Percentiles rank a stretch among this genome's conserved stretches.
Evolutionary conservation across 768 basidiomycete species (phyloP).

Genomic region (Sarcomyxa edulis): DNA sequence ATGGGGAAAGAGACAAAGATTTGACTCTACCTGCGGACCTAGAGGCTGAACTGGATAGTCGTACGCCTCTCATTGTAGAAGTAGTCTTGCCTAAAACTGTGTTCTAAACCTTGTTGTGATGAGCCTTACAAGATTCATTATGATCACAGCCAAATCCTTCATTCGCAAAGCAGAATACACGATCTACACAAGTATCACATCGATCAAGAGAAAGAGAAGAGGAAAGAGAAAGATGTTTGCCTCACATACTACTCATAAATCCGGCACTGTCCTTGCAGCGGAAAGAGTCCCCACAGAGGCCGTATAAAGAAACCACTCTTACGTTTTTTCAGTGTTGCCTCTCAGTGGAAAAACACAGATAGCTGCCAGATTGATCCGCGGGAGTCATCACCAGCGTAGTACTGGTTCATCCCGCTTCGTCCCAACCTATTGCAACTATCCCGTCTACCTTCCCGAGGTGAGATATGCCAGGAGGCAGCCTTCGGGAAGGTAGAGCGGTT

Average conservation of each 20-base stretch:
- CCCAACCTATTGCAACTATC: constrained; percentile 2
- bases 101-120: no score
- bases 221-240: constrained; percentile 43
- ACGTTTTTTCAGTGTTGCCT: constrained; percentile 32
- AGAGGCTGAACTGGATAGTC: constrained; percentile 12
- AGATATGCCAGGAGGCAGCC: constrained; percentile 2
- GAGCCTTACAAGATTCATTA: no score
- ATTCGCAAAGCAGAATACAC: no score
- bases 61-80: constrained; percentile 11
- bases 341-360: constrained; percentile 7
- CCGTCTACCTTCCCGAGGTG: background rate
- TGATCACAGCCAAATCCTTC: no score
- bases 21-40: constrained; percentile 11
- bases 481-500: constrained; percentile 1
- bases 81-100: no score
- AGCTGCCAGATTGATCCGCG: constrained; percentile 7
- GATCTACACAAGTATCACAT: no score
- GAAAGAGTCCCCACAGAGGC: constrained; percentile 83
- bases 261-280: constrained; percentile 73
- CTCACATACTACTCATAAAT: constrained; percentile 78
- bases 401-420: background rate
- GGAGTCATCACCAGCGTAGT: constrained; percentile 13
- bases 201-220: no score
- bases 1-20: constrained; percentile 12
- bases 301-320: constrained; percentile 43